Evolutionary conservation across 1,284 basidiomycete genomes (phyloP), one percentile per base, ranked within the genome.

Genomic region (Rhodotorula sp.): DNA sequence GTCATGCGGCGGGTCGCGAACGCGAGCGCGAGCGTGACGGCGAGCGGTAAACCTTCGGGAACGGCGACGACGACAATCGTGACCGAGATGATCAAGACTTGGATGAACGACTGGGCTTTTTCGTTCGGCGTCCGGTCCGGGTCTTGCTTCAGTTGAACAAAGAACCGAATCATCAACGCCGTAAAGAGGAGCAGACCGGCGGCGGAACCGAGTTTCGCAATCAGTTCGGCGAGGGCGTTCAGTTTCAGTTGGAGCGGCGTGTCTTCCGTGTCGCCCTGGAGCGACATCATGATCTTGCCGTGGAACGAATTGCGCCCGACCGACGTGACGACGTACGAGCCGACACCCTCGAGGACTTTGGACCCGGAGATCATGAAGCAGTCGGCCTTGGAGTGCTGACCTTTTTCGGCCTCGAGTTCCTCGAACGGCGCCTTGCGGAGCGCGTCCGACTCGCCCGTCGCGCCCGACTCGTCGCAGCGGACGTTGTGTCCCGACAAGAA

Each of bases 1-100:
- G 94, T 93, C 95, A 99, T 99, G 42, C 95, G 88, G 79, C 92
- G 95, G 59, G 95, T 99, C 0, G 95, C 95, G 79, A 98, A 98
- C 0, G 95, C 93, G 33, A 99, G 85, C 0, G 96, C 95, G 56
- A 99, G 87, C 0, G 95, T 98, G 67, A 98, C 94, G 60, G 96
- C 96, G 62, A 99, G 86, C 20, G 95, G 95, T 17, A 99, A 84
- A 22, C 69, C 69, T 64, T 98, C 95, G 49, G 95, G 96, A 51
- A 99, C 94, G 58, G 95, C 95, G 74, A 97, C 93, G 76, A 99
- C 96, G 59, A 99, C 86, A 67, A 99, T 83, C 24, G 95, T 98
- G 69, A 99, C 94, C 6, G 95, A 84, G 67, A 97, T 96, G 78
- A 97, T 95, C 62, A 98, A 86, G 70, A 96, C 95, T 75, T 96